Conservation (phyloP, 2,329 filamentous ascomycete genomes). For the Colletotrichum brevisporum region DNA sequence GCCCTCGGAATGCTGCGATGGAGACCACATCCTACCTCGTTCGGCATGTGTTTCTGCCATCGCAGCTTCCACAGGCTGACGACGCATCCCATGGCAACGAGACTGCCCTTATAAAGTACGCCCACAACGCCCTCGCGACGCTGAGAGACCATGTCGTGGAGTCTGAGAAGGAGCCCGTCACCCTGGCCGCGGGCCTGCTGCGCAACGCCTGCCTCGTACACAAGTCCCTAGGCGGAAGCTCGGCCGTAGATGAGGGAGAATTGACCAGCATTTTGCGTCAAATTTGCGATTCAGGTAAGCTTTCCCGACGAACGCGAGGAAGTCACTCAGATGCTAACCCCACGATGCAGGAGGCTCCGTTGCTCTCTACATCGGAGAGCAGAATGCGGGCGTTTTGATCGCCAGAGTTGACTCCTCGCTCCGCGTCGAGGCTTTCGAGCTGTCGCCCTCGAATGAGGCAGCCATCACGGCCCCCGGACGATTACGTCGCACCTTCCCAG, state of each 20-base stretch:
- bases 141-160: not conserved
- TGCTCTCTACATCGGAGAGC: constrained; percentile 48
- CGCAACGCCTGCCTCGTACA: not conserved
- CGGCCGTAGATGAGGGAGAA: not conserved
- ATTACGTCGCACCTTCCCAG: constrained; percentile 48
- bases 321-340: not conserved
- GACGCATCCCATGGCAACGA: constrained; percentile 35
- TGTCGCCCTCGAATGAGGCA: constrained; percentile 46
- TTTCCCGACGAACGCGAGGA: not conserved
- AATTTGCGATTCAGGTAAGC: not conserved
- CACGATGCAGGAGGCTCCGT: constrained; percentile 38
- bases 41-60: constrained; percentile 51
- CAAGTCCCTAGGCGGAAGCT: not conserved
- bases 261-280: not conserved
- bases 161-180: not conserved
- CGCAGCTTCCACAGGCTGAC: constrained; percentile 44
- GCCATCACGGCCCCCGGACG: constrained; percentile 49
- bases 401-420: constrained; percentile 39
- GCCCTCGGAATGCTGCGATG: too few species aligned
- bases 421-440: constrained; percentile 52
- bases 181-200: not conserved
- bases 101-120: not conserved
- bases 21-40: constrained; percentile 1
- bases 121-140: not conserved
- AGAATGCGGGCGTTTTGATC: constrained; percentile 54